Evolutionary conservation across 495 filamentous ascomycete genomes (phyloP).

Genomic region (Cenococcum geophilum): DNA sequence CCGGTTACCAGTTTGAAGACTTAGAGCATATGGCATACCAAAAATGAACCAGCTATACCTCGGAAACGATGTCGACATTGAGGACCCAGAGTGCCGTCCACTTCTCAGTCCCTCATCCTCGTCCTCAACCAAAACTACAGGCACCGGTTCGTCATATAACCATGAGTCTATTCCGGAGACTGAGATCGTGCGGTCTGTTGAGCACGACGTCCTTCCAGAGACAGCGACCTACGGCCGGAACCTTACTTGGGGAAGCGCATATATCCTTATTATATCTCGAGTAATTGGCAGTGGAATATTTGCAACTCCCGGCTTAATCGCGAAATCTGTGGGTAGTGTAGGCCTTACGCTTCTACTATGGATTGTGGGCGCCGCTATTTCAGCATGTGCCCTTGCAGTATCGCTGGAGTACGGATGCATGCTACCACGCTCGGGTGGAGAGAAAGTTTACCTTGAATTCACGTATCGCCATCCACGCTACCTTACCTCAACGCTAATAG

Average conservation of each 20-base stretch:
- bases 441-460: constrained; percentile 74
- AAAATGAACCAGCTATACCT: too few species aligned
- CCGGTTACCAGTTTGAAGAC: neutral
- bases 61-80: too few species aligned
- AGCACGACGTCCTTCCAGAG: constrained; percentile 57
- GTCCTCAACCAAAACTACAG: too few species aligned
- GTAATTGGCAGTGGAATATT: constrained; percentile 75
- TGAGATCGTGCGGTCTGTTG: constrained; percentile 35
- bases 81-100: too few species aligned
- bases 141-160: too few species aligned
- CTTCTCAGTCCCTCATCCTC: too few species aligned
- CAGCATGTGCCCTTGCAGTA: constrained; percentile 55
- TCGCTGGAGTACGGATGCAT: constrained; percentile 66
- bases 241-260: constrained; percentile 61
- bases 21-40: too few species aligned
- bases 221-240: constrained; percentile 58
- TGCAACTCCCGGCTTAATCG: constrained; percentile 63
- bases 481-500: constrained; percentile 61
- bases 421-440: constrained; percentile 57
- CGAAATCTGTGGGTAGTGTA: constrained; percentile 60
- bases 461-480: constrained; percentile 64
- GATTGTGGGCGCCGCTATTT: constrained; percentile 56
- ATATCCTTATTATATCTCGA: constrained; percentile 68
- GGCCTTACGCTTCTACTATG: constrained; percentile 60
- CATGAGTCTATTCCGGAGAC: too few species aligned